phyloP scores from a whole-genome alignment of 2,329 filamentous ascomycete genomes.

The Alternaria longipes region DNA sequence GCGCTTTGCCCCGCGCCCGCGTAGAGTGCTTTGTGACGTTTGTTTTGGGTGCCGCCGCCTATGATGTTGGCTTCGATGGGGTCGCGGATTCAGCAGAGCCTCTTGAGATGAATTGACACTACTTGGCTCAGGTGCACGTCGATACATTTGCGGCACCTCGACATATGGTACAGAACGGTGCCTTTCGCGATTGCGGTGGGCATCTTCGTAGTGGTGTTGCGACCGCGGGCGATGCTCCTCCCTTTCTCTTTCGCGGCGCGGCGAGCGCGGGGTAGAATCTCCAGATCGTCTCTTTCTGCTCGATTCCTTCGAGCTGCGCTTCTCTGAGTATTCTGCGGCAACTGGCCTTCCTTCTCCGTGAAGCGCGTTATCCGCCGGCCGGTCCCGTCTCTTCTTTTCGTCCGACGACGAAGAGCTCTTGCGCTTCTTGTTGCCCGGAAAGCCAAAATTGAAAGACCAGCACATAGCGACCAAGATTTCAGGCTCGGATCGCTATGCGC shows the following conservation, averaged over 20 bases:
- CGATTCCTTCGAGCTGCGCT: slow-evolving; percentile 42
- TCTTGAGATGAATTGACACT: slow-evolving; percentile 46
- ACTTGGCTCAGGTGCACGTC: slow-evolving; percentile 36
- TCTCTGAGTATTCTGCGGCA: slow-evolving; percentile 40
- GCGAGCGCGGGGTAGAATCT: slow-evolving; percentile 33
- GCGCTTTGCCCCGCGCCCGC: slow-evolving; percentile 49
- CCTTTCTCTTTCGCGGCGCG: slow-evolving; percentile 35
- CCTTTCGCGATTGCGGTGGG: slow-evolving; percentile 29
- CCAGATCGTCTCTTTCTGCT: slow-evolving; percentile 36
- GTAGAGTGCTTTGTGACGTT: slow-evolving; percentile 46
- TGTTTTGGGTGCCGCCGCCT: slow-evolving; percentile 46
- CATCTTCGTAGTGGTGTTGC: slow-evolving; percentile 27
- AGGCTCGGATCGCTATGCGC: slow-evolving; percentile 41
- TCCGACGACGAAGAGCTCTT: slow-evolving; percentile 36
- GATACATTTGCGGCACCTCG: slow-evolving; percentile 41
- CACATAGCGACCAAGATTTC: slow-evolving; percentile 47
- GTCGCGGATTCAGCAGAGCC: slow-evolving; percentile 48
- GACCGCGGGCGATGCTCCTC: slow-evolving; percentile 32
- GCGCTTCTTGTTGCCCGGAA: slow-evolving; percentile 43
- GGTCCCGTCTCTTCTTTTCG: slow-evolving; percentile 44
- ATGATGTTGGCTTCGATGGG: slow-evolving; percentile 44
- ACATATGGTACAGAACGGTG: slow-evolving; percentile 36
- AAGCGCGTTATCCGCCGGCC: slow-evolving; percentile 32
- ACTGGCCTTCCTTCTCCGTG: slow-evolving; percentile 36
- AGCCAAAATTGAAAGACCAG: slow-evolving; percentile 48